These are phyloP conservation scores for Tricholoma terreum DNA, from an alignment of 768 basidiomycete species.

Conservation along the genomic window DNA sequence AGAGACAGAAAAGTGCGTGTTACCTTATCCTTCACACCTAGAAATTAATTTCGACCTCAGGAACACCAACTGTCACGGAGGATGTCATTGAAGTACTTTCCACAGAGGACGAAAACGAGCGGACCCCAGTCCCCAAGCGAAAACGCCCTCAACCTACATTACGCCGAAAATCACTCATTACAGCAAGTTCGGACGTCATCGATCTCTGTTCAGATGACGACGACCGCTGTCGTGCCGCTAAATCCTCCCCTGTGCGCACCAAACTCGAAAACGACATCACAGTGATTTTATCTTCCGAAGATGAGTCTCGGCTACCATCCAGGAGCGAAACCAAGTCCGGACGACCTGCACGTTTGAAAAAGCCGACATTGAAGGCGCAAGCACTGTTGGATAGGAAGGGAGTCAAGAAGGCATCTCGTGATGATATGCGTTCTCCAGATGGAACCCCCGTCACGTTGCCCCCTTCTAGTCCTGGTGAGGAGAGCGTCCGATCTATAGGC, in stretches of 20 bases:
- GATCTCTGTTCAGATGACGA: slow-evolving; percentile 11
- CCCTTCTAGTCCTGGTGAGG: neutral
- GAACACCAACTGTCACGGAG: neutral
- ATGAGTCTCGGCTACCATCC: neutral
- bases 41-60: neutral
- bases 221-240: neutral
- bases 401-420: neutral
- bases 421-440: no score
- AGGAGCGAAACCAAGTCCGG: neutral
- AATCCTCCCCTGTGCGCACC: neutral
- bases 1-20: neutral
- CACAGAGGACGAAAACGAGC: slow-evolving; percentile 3
- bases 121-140: neutral
- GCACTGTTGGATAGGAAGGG: neutral
- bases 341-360: neutral
- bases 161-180: neutral
- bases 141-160: neutral
- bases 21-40: neutral
- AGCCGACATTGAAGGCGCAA: neutral
- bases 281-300: neutral
- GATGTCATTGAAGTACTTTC: slow-evolving; percentile 8
- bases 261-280: neutral
- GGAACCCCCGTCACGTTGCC: neutral
- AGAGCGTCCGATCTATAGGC: neutral
- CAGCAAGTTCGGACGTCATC: neutral